Base-by-base conservation (phyloP, 2,329 filamentous ascomycete genomes). In the Beauveria scarabaeidicola region DNA sequence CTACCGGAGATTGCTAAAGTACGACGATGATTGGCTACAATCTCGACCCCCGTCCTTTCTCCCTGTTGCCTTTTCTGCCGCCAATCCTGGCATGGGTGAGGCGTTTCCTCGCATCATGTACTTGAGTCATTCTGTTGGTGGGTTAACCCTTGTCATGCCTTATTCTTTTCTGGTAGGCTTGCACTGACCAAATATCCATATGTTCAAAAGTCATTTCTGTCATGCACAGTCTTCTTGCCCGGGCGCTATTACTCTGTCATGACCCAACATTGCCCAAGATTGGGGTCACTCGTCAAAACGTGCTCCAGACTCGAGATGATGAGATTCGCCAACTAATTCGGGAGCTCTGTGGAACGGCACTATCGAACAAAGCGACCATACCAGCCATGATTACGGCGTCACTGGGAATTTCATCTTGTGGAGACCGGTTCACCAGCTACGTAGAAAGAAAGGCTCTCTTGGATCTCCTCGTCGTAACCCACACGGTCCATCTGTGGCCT, bases 261-360 rank as follows among this genome's bases (percentile, higher is more conserved):
- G 40, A 41, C 40, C 40, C 40, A 41, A 19, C 40, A 41, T 41
- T 41, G 40, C 40, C 40, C 40, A 41, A 41, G 17, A 41, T 41
- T 41, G 40, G 40, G 40, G 40, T 41, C 11, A 41, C 40, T 41
- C 40, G 40, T 10, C 40, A 41, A n/a, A 19, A 41, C 40, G 40
- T n/a, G 40, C 40, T 41, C 17, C 17, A 41, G 40, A 10, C 6
- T 19, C 40, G 40, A 62, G 66, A 77, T 60, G 75, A 77, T 54
- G 67, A 73, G 40, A 19, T 41, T 41, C 40, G 40, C 7, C 40
- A 41, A 10, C 40, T 41, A 10, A 41, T 41, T 10, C 40, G 40
- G 40, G 40, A 41, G 40, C 40, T 41, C 40, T 41, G 40, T n/a
- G 40, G 40, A n/a, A 41, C 40, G 40, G 40, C 40, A n/a, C 8